These are phyloP conservation scores for Solanum piurae DNA, from an alignment of 257 asterid genomes.

Conservation along the genomic window DNA sequence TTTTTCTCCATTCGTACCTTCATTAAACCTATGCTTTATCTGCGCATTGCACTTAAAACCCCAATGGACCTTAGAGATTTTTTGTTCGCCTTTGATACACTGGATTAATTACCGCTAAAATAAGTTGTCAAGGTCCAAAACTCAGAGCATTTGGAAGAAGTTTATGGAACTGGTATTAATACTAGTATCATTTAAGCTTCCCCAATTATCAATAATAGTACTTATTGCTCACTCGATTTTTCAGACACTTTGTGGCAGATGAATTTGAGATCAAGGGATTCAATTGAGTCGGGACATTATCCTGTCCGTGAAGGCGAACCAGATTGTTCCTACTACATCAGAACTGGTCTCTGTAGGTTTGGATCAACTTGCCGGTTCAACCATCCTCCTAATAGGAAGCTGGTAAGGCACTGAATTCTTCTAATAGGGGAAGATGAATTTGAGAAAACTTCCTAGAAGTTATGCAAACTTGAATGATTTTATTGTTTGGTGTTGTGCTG, in stretches of 20 bases:
- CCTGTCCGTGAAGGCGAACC: slow-evolving; percentile 88
- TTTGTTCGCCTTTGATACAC: not conserved
- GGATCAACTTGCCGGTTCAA: slow-evolving; percentile 82
- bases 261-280: slow-evolving; percentile 62
- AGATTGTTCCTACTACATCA: slow-evolving; percentile 78
- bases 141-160: not conserved
- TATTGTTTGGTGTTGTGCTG: not conserved
- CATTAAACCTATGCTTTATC: not conserved
- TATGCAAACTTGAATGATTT: not conserved
- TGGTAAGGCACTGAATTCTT: slow-evolving; percentile 33
- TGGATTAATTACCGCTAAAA: not conserved
- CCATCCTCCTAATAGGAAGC: slow-evolving; percentile 72
- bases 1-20: not conserved
- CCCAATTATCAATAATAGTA: not conserved
- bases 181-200: not conserved
- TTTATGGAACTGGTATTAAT: not conserved
- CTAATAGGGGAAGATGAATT: not conserved
- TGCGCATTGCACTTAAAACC: not conserved
- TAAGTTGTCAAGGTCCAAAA: not conserved
- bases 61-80: not conserved
- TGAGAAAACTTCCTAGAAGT: not conserved
- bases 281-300: slow-evolving; percentile 57
- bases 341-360: slow-evolving; percentile 85
- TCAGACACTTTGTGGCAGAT: slow-evolving; percentile 67
- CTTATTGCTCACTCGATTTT: slow-evolving; percentile 10